Evolutionary conservation across 164 flowering plant species (phyloP).

Genomic region (Hamamelis virginiana): DNA sequence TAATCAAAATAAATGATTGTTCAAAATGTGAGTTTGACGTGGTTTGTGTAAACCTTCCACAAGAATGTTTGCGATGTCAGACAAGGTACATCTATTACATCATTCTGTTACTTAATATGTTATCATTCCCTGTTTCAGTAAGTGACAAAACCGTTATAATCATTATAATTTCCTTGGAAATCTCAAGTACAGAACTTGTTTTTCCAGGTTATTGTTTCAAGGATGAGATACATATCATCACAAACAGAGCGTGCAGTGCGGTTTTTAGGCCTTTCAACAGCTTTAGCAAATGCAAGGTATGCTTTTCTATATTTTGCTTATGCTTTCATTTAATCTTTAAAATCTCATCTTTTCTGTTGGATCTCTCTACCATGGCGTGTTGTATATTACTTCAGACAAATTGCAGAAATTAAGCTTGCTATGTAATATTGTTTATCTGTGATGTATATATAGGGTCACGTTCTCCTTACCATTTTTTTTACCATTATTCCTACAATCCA

Average conservation of each 20-base stretch:
- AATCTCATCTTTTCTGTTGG: neutral
- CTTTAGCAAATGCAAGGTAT: slow-evolving; percentile 96
- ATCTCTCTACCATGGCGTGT: neutral
- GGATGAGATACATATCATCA: slow-evolving; percentile 99
- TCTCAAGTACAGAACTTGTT: slow-evolving; percentile 7
- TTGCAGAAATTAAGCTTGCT: too few relatives aligned
- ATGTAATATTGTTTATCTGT: too few relatives aligned
- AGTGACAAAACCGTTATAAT: neutral
- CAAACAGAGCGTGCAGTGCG: slow-evolving; percentile 90
- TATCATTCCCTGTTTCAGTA: neutral
- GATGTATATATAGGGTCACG: too few relatives aligned
- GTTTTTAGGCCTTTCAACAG: slow-evolving; percentile 96
- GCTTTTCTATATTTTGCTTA: slow-evolving; percentile 17
- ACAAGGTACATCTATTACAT: neutral
- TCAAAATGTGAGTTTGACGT: neutral
- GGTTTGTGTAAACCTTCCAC: neutral
- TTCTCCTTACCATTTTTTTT: too few relatives aligned
- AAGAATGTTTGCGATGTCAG: neutral
- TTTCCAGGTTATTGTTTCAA: slow-evolving; percentile 89
- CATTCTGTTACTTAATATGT: neutral
- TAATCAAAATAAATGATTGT: neutral
- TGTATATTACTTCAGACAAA: neutral
- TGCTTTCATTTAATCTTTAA: neutral
- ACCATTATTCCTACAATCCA: too few relatives aligned
- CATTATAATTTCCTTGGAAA: neutral